These are phyloP conservation scores for Trypanosoma caninum DNA, from an alignment of 208 protist species.

Conservation along the genomic window DNA sequence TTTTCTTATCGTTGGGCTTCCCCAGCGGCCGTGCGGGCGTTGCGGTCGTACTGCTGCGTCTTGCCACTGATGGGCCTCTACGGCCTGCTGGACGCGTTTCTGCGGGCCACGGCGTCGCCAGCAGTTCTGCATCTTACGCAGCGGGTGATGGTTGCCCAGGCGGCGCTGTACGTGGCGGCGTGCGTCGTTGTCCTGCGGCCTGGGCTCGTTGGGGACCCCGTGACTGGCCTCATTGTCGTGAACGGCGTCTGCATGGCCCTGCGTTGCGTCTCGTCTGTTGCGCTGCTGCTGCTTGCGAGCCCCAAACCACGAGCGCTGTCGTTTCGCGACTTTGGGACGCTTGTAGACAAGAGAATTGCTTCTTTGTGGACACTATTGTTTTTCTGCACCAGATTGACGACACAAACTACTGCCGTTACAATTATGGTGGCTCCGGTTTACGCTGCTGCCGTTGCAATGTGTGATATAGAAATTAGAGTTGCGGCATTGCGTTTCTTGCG, in stretches of 20 bases:
- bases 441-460: background rate
- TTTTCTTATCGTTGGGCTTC: conserved; percentile 76
- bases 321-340: background rate
- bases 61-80: conserved; percentile 76
- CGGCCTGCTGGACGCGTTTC: conserved; percentile 85
- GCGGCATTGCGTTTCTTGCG: too few species aligned
- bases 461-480: conserved; percentile 22
- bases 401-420: background rate
- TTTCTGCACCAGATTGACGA: conserved; percentile 3
- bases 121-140: conserved; percentile 40
- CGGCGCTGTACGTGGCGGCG: conserved; percentile 42
- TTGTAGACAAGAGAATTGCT: conserved; percentile 7
- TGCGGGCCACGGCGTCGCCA: conserved; percentile 54
- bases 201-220: conserved; percentile 11
- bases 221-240: conserved; percentile 37
- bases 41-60: conserved; percentile 80
- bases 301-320: too few species aligned
- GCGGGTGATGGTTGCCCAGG: conserved; percentile 42
- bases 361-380: conserved; percentile 12
- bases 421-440: conserved; percentile 2
- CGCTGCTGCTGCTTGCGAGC: too few species aligned
- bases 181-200: conserved; percentile 51
- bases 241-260: conserved; percentile 44
- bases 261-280: conserved; percentile 33
- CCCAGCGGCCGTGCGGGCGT: conserved; percentile 49